Percentiles rank a stretch among this genome's conserved stretches.
phyloP scores from a whole-genome alignment of 2,329 filamentous ascomycete genomes.

The Cladobotryum mycophilum region DNA sequence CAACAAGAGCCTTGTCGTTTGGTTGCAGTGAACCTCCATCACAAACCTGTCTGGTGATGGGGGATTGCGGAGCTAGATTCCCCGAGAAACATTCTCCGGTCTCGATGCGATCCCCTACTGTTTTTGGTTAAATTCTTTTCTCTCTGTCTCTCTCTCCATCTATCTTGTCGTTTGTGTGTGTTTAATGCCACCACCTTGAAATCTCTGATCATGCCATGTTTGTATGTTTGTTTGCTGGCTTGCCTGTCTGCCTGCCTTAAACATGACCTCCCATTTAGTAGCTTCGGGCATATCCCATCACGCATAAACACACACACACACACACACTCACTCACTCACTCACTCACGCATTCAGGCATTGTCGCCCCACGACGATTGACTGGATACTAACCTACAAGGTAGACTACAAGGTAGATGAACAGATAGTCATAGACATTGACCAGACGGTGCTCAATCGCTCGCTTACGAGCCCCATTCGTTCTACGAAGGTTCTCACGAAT shows the following conservation, averaged over 20 bases:
- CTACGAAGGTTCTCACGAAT: neutral
- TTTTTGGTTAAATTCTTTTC: neutral
- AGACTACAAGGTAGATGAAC: neutral
- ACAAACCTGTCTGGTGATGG: no score
- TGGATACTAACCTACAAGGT: no score
- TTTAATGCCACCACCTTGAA: neutral
- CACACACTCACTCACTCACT: no score
- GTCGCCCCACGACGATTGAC: neutral
- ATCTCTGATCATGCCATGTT: neutral
- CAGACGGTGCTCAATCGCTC: neutral
- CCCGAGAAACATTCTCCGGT: no score
- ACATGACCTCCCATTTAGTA: neutral
- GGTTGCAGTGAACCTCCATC: no score
- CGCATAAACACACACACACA: neutral
- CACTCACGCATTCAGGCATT: no score
- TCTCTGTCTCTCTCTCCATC: neutral
- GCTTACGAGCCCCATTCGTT: neutral
- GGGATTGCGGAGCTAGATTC: no score
- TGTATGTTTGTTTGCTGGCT: neutral
- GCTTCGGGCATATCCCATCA: neutral
- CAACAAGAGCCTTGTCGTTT: no score
- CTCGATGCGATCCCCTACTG: no score
- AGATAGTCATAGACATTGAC: neutral
- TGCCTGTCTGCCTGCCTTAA: neutral
- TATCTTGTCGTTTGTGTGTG: neutral